Conservation (phyloP, 306 rosid species). For the Abrus pulchellus region DNA sequence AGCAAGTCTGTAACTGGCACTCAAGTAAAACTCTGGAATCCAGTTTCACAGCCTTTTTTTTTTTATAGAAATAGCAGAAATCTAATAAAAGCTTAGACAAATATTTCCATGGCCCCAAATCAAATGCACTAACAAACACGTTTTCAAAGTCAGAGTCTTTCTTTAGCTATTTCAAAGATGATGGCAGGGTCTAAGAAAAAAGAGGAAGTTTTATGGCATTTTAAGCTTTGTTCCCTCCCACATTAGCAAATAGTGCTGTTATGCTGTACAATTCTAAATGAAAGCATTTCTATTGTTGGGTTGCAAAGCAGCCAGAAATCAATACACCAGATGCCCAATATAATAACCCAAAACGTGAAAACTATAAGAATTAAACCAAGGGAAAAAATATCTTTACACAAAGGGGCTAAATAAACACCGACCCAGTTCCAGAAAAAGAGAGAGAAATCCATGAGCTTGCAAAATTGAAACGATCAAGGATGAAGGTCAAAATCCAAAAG, state of each 20-base stretch:
- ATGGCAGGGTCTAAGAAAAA: neutral
- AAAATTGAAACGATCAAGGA: slow-evolving; percentile 45
- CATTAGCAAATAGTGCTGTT: slow-evolving; percentile 7
- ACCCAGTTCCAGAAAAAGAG: neutral
- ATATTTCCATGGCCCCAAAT: slow-evolving; percentile 15
- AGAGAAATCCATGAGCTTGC: neutral
- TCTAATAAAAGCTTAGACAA: neutral
- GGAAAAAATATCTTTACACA: neutral
- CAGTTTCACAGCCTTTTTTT: neutral
- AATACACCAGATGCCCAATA: neutral
- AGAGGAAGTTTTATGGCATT: neutral
- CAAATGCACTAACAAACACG: neutral
- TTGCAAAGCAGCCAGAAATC: slow-evolving; percentile 41
- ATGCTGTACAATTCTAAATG: neutral
- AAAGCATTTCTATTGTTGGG: neutral
- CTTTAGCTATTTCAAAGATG: neutral
- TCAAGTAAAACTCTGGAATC: neutral
- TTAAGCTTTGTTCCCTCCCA: slow-evolving; percentile 3
- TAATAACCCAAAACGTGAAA: neutral
- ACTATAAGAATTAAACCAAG: neutral
- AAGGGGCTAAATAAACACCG: neutral
- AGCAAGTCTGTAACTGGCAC: neutral
- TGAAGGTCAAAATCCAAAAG: slow-evolving; percentile 22
- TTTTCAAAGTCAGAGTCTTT: slow-evolving; percentile 24
- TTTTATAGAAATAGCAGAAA: slow-evolving; percentile 7